phyloP scores from a whole-genome alignment of 1,139 yeast species.

The Scheffersomyces quercinus region DNA sequence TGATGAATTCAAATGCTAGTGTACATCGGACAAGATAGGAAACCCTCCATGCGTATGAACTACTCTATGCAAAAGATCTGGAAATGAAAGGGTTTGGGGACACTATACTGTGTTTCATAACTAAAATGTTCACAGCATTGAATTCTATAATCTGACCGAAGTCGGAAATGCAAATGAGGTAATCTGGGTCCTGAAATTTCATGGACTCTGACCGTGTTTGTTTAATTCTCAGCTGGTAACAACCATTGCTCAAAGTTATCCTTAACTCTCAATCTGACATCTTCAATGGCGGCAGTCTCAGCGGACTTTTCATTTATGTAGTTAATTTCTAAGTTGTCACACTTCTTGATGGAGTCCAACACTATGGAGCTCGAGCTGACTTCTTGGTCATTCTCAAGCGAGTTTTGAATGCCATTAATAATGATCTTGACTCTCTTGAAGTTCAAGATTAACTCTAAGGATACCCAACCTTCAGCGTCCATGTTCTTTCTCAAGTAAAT shows the following conservation, averaged over 20 bases:
- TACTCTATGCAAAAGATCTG: too few species aligned
- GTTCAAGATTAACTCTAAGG: slow-evolving; percentile 59
- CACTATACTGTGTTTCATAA: too few species aligned
- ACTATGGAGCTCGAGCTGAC: slow-evolving; percentile 25
- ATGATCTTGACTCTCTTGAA: slow-evolving; percentile 73
- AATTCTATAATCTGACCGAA: neutral
- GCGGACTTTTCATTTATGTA: slow-evolving; percentile 27
- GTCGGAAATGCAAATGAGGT: neutral
- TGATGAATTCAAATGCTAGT: neutral
- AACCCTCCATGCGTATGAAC: too few species aligned
- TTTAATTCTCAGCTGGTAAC: slow-evolving; percentile 22
- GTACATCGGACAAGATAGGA: neutral
- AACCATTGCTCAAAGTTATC: slow-evolving; percentile 47
- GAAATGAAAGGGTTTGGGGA: too few species aligned
- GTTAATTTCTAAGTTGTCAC: slow-evolving; percentile 41
- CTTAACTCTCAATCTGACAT: slow-evolving; percentile 44
- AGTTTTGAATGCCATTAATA: slow-evolving; percentile 41
- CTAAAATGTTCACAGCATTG: too few species aligned
- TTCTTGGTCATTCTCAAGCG: slow-evolving; percentile 24
- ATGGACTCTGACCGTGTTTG: neutral
- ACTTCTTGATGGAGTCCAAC: slow-evolving; percentile 34
- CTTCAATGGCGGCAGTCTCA: slow-evolving; percentile 28
- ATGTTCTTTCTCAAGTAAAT: slow-evolving; percentile 75
- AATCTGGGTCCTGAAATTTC: neutral
- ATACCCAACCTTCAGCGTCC: slow-evolving; percentile 74